Base-by-base conservation (phyloP, 371 early-diverging fungal genomes). In the Mortierella sp. region DNA sequence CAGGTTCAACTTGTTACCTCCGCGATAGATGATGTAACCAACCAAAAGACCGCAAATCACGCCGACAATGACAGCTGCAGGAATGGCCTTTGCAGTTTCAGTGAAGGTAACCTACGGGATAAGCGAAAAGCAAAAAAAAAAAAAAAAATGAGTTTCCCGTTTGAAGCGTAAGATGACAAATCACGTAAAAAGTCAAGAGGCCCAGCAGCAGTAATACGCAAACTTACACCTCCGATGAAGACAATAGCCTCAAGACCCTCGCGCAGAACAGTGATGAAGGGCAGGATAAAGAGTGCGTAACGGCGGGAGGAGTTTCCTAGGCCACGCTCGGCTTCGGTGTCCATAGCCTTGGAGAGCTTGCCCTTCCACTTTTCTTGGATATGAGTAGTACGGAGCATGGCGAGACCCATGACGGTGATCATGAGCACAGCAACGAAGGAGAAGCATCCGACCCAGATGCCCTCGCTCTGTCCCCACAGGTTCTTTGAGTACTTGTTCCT, bases 161-260 rank as follows among this genome's bases (percentile, higher is more conserved):
- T 21, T 21, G n/a, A 8, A 19, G 42, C 14, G 42, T 24, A 26
- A 14, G 44, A 32, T 28, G 30, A 14, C 30, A 28, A 41, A 17
- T n/a, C n/a, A n/a, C n/a, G n/a, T n/a, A n/a, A n/a, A n/a, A n/a
- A n/a, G n/a, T n/a, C 15, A 24, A 37, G 53, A 14, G 5, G 53
- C 39, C 2, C 34, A 11, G 7, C 24, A 23, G 21, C 19, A 12
- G 11, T 34, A 19, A 31, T 32, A 53, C 21, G 50, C n/a, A 60
- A 75, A 84, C 72, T 81, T 60, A 94, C 93, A 42, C 94, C 95
- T 60, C 89, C 93, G 50, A 94, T 86, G 75, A 94, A 92, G 6
- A 95, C 86, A 9, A 95, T 84, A 14, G 91, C 87, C 79, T 93
- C 92, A 37, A 95, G 83, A 17, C 93, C 93, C 83, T 94, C 94